phyloP scores from a whole-genome alignment of 345 rosid genomes.

The Lagerstroemia speciosa region DNA sequence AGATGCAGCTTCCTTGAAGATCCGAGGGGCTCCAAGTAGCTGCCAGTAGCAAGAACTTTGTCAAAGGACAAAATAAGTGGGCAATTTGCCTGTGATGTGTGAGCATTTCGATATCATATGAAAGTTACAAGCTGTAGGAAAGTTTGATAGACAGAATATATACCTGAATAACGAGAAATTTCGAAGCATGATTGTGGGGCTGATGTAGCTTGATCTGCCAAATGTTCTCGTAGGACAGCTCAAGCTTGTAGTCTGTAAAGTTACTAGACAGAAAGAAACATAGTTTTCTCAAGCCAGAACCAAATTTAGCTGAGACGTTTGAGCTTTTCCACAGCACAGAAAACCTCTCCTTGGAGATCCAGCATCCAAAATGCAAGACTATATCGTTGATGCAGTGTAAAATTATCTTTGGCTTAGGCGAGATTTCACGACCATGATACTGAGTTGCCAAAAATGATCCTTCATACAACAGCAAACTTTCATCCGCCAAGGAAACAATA shows the following conservation, averaged over 20 bases:
- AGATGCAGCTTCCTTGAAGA: constrained; percentile 34
- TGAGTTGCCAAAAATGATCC: constrained; percentile 33
- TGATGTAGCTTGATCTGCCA: constrained; percentile 65
- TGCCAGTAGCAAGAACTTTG: neutral
- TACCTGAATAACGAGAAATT: constrained; percentile 65
- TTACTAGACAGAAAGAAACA: constrained; percentile 31
- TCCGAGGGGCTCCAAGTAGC: constrained; percentile 58
- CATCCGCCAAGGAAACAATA: constrained; percentile 19
- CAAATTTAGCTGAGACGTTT: constrained; percentile 42
- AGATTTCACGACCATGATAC: constrained; percentile 34
- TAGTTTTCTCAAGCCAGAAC: constrained; percentile 37
- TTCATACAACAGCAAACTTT: constrained; percentile 21
- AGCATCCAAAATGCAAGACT: constrained; percentile 59
- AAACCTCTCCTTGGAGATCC: constrained; percentile 32
- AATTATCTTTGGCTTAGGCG: constrained; percentile 44
- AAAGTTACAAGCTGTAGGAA: neutral
- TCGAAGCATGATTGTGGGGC: constrained; percentile 11
- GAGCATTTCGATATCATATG: neutral
- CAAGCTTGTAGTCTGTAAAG: constrained; percentile 43
- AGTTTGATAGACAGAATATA: neutral
- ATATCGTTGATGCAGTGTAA: constrained; percentile 23
- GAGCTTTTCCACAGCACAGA: constrained; percentile 33
- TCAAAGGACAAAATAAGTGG: neutral
- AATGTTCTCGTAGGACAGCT: constrained; percentile 57
- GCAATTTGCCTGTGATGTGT: neutral